Base-by-base conservation (phyloP, 2,329 filamentous ascomycete genomes). In the Colletotrichum acutatum region DNA sequence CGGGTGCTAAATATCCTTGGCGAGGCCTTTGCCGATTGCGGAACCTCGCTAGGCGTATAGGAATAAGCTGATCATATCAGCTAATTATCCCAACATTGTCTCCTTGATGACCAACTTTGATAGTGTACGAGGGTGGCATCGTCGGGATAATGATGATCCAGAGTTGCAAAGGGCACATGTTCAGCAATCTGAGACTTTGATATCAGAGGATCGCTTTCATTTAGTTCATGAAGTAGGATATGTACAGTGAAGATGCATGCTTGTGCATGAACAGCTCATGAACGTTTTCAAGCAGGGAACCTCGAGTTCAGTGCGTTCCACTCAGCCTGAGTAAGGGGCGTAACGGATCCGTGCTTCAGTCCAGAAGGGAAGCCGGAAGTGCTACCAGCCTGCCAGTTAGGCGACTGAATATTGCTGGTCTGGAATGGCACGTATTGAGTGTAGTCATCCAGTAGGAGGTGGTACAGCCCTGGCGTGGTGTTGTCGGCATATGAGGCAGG, bases 291-390 rank as follows among this genome's bases (percentile, higher is more conserved):
- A 22, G 68, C 58, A 5, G 68, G 52, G 28, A 71, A 71, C 5
- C 64, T 34, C 11, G 64, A 68, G 68, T 68, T 71, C 26, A 68
- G 52, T 1, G 83, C 83, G 73, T 84, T 79, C 49, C 85, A 84
- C 72, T 85, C 81, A 16, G 77, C 76, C 74, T 82, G 78, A 4
- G 82, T 86, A 37, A 88, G 74, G 0, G 84, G 82, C 37, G 86
- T 81, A 4, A 88, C 84, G 68, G 82, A 85, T 1, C 86, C 86
- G 77, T 88, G 86, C 76, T 87, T 86, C 74, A 88, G 63, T 1
- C 83, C 82, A 32, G 74, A 79, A 2, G 86, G 86, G 66, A 85
- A 87, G 0, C 77, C 80, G 3, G 76, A 76, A 9, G 79, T 76
- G 63, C 81, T 79, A 46, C 83, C 84, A 32, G 78, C 79, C 4